These are phyloP conservation scores for Nemania abortiva DNA, from an alignment of 2,329 filamentous ascomycete species.

Conservation along the genomic window DNA sequence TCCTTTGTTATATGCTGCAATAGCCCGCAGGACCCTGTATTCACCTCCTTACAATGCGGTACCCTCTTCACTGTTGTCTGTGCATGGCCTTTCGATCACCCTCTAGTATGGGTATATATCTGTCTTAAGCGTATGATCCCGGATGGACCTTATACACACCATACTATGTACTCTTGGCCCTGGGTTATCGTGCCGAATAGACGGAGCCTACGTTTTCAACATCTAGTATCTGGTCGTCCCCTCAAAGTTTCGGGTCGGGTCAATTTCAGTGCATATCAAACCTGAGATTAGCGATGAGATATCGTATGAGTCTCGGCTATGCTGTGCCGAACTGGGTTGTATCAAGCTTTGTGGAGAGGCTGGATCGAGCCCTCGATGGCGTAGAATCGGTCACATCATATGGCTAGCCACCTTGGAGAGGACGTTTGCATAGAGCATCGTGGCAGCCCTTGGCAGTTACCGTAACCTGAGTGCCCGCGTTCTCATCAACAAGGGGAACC, in stretches of 20 bases:
- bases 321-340: constrained; percentile 27
- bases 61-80: neutral
- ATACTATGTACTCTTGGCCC: neutral
- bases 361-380: constrained; percentile 8
- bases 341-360: constrained; percentile 20
- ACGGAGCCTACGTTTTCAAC: constrained; percentile 4
- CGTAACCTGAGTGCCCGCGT: constrained; percentile 5
- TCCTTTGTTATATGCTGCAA: constrained; percentile 15
- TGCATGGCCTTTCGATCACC: neutral
- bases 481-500: neutral
- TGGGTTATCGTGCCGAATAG: constrained; percentile 12
- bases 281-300: constrained; percentile 20
- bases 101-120: neutral
- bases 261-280: constrained; percentile 9
- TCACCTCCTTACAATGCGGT: constrained; percentile 1
- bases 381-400: constrained; percentile 16
- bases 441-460: constrained; percentile 5
- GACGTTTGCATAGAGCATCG: constrained; percentile 22
- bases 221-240: constrained; percentile 4
- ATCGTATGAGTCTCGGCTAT: constrained; percentile 29
- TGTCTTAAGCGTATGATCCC: constrained; percentile 16
- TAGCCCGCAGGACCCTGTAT: neutral
- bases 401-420: neutral
- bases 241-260: constrained; percentile 1
- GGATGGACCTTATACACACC: constrained; percentile 4